Percentiles rank a stretch among this genome's conserved stretches.
These are phyloP conservation scores for Crithidia brevicula DNA, from an alignment of 208 protist genomes.

Conservation along the genomic window DNA sequence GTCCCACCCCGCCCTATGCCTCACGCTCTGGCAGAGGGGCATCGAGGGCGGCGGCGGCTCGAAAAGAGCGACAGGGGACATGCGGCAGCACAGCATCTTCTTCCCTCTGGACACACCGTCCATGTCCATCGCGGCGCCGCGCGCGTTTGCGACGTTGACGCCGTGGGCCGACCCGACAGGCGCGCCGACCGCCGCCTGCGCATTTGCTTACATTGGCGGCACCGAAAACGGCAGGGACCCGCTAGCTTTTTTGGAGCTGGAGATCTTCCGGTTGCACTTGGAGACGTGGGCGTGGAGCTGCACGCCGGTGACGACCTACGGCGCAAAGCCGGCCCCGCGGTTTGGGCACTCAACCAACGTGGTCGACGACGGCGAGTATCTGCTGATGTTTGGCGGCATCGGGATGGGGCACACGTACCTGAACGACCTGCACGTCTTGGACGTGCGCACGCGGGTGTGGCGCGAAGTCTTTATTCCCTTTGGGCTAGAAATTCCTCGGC, in stretches of 20 bases:
- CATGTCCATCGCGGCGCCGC: constrained; percentile 31
- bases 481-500: constrained; percentile 42
- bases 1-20: constrained; percentile 35
- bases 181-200: constrained; percentile 15
- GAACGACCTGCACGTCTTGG: constrained; percentile 68
- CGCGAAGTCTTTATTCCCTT: constrained; percentile 76
- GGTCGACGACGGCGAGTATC: constrained; percentile 27
- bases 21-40: constrained; percentile 16
- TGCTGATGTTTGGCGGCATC: constrained; percentile 79
- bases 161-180: constrained; percentile 36
- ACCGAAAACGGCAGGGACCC: constrained; percentile 61
- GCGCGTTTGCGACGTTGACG: constrained; percentile 68
- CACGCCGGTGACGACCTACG: constrained; percentile 51
- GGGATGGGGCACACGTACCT: constrained; percentile 42
- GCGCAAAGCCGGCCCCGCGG: constrained; percentile 60
- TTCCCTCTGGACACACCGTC: constrained; percentile 42
- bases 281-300: constrained; percentile 30
- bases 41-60: no score
- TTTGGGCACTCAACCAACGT: constrained; percentile 67
- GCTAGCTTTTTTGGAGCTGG: constrained; percentile 53
- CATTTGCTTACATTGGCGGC: constrained; percentile 75
- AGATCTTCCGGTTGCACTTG: constrained; percentile 43
- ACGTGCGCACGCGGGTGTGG: constrained; percentile 72
- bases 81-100: constrained; percentile 44
- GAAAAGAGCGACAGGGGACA: background rate